A percentile compares a stretch with the other conserved stretches of the same genome.
These are phyloP conservation scores for Hygrophoropsis aurantiaca DNA, from an alignment of 768 basidiomycete species.

Conservation along the genomic window DNA sequence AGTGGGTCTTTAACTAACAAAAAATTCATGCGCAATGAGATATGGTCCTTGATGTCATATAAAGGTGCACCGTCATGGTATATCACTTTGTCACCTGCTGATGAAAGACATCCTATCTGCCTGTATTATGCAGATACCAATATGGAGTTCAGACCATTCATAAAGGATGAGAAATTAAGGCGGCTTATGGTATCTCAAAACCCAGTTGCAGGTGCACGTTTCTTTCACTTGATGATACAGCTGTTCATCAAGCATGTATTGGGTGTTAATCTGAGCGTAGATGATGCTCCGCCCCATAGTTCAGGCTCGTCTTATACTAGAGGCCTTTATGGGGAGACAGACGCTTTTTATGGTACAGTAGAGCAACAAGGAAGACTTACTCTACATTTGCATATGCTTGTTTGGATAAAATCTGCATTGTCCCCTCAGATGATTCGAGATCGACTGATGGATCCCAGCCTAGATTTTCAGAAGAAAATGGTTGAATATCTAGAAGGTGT, in stretches of 20 bases:
- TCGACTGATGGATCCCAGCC: slow-evolving; percentile 2
- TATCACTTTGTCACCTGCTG: slow-evolving; percentile 37
- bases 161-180: background rate
- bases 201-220: slow-evolving; percentile 30
- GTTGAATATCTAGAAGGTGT: slow-evolving; percentile 6
- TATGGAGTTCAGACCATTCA: slow-evolving; percentile 14
- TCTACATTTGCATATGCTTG: slow-evolving; percentile 39
- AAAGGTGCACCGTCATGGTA: slow-evolving; percentile 34
- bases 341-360: slow-evolving; percentile 36
- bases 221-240: slow-evolving; percentile 32
- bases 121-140: slow-evolving; percentile 32
- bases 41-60: slow-evolving; percentile 8
- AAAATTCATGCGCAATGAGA: slow-evolving; percentile 27
- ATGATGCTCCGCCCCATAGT: slow-evolving; percentile 1
- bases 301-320: no score
- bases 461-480: slow-evolving; percentile 7
- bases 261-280: slow-evolving; percentile 11
- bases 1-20: slow-evolving; percentile 27
- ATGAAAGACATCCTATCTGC: slow-evolving; percentile 32
- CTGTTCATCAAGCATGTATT: slow-evolving; percentile 24
- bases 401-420: slow-evolving; percentile 29
- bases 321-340: slow-evolving; percentile 16
- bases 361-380: slow-evolving; percentile 41
- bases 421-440: slow-evolving; percentile 16
- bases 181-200: slow-evolving; percentile 12